A percentile compares a stretch with the other conserved stretches of the same genome.
Evolutionary conservation across 176 grass and related monocot genomes (phyloP).

Genomic region (Juncus inflexus): DNA sequence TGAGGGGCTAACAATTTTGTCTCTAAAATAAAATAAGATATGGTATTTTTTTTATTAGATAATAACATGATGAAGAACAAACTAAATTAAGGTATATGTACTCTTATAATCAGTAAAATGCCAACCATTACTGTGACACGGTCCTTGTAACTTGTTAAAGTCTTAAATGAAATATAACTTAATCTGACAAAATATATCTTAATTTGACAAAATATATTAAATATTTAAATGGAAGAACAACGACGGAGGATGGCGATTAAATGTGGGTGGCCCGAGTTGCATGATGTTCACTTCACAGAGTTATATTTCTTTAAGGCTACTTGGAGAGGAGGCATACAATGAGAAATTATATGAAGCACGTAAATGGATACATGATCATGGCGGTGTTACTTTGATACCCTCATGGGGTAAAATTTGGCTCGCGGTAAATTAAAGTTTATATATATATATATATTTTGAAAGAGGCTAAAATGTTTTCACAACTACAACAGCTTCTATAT

Average conservation of each 20-base stretch:
- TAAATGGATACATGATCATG: slow-evolving; percentile 43
- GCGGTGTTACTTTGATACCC: slow-evolving; percentile 37
- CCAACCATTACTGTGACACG: too few relatives aligned
- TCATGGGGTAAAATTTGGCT: slow-evolving; percentile 52
- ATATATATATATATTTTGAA: background rate
- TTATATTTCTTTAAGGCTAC: slow-evolving; percentile 53
- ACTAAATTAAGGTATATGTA: too few relatives aligned
- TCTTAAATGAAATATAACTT: too few relatives aligned
- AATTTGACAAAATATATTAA: too few relatives aligned
- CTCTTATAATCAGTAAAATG: too few relatives aligned
- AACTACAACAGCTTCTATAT: background rate
- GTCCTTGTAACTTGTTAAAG: too few relatives aligned
- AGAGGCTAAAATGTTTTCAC: background rate
- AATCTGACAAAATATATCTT: too few relatives aligned
- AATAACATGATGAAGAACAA: too few relatives aligned
- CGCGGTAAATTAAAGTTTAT: slow-evolving; percentile 43
- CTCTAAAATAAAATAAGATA: too few relatives aligned
- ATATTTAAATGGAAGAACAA: slow-evolving; percentile 39
- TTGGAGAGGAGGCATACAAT: slow-evolving; percentile 30
- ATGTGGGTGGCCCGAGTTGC: slow-evolving; percentile 27
- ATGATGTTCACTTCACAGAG: slow-evolving; percentile 53
- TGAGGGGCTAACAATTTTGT: too few relatives aligned
- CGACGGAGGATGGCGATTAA: slow-evolving; percentile 58
- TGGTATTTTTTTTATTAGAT: too few relatives aligned
- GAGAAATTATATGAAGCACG: slow-evolving; percentile 35